Evolutionary conservation across 2,329 filamentous ascomycete species (phyloP).

Genomic region (Ascochyta lentis): DNA sequence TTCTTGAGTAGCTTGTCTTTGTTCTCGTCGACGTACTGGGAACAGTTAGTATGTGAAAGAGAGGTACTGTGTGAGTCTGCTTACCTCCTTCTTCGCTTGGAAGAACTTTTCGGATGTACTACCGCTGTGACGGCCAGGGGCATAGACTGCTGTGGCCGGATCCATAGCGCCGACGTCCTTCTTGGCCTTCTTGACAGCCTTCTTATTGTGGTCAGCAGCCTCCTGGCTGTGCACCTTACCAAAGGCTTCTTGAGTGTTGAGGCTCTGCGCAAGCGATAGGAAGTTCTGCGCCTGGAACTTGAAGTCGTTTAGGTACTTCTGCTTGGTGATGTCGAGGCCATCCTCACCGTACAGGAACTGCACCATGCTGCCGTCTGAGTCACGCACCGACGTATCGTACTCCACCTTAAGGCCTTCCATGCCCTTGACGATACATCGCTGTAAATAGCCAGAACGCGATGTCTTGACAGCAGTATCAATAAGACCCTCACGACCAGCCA

Average conservation of each 20-base stretch:
- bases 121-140: slow-evolving; percentile 79
- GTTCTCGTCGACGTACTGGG: slow-evolving; percentile 80
- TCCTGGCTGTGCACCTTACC: slow-evolving; percentile 70
- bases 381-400: slow-evolving; percentile 92
- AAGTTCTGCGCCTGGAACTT: slow-evolving; percentile 89
- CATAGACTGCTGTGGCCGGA: slow-evolving; percentile 74
- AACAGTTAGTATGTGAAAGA: slow-evolving; percentile 20
- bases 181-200: slow-evolving; percentile 81
- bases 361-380: slow-evolving; percentile 89
- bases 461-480: slow-evolving; percentile 99
- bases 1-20: slow-evolving; percentile 65
- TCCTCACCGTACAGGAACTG: slow-evolving; percentile 98
- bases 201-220: slow-evolving; percentile 66
- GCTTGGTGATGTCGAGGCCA: slow-evolving; percentile 90
- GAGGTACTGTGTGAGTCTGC: slow-evolving; percentile 7
- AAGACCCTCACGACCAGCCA: slow-evolving; percentile 97
- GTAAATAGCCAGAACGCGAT: slow-evolving; percentile 92
- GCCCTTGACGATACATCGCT: slow-evolving; percentile 96
- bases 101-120: slow-evolving; percentile 91
- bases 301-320: slow-evolving; percentile 89
- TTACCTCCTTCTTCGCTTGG: slow-evolving; percentile 67
- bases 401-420: slow-evolving; percentile 94
- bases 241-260: slow-evolving; percentile 68
- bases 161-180: slow-evolving; percentile 72
- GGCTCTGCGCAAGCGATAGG: slow-evolving; percentile 76